Evolutionary conservation across 2,329 filamentous ascomycete genomes (phyloP), one percentile per base, ranked within the genome.

Genomic region (Microdochium trichocladiopsis): DNA sequence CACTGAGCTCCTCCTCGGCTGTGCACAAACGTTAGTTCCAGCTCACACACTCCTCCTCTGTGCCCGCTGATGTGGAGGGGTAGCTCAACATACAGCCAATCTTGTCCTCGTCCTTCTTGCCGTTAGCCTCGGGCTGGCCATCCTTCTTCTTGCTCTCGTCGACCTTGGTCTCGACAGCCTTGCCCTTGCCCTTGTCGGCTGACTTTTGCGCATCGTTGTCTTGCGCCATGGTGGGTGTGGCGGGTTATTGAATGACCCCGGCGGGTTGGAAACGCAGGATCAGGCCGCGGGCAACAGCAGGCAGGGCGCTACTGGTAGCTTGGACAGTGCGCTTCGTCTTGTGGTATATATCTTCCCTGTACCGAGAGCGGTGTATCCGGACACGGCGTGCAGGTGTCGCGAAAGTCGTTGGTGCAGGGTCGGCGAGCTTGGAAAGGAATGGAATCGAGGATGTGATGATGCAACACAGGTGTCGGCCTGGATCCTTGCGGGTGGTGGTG

Each of bases 141-240:
- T 89, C 86, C 65, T 85, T 84, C 63, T 82, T 82, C 70, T 80
- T 76, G 53, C 70, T 69, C 51, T 83, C 80, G 61, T 78, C 76
- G 28, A 63, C 67, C 64, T 88, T 76, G 63, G 82, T 81, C 54
- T 90, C 86, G 56, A 85, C 79, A 57, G 86, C 90, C 79, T 97
- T 99, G 69, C 84, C 93, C 80, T 99, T 99, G 74, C 91, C 92
- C 82, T 97, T 97, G 74, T 96, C 90, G 70, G 84, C 81, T 69
- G 87, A 77, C 73, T 88, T 89, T 71, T 88, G 80, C 79, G 86
- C 82, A 75, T 95, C 89, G 76, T 87, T 90, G 74, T 95, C 90
- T 79, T 95, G 89, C 75, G 92, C 92, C 94, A 97, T 96, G 74
- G 72, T 79, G 70, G 60, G 61, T 60, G 58, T 56, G 56, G 53